Base-by-base conservation (phyloP, 83 land plant species). In the Diphasiastrum complanatum region DNA sequence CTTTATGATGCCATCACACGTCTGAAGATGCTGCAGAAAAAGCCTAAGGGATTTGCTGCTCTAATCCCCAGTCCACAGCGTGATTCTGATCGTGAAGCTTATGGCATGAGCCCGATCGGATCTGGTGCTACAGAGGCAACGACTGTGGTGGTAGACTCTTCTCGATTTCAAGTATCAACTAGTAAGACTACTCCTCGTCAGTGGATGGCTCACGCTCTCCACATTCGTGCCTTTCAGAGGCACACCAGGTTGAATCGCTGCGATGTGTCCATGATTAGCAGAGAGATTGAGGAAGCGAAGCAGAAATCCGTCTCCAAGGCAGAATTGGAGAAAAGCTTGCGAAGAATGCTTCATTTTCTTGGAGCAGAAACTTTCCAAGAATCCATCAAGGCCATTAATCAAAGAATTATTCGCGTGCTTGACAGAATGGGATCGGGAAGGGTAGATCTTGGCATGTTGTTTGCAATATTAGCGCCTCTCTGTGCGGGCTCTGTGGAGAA, bases 371-470 rank as follows among this genome's bases (percentile, higher is more conserved):
- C 92, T 14, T 89, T 93, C 54, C 90, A 83, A 68, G 84, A 78
- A 33, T 73, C 92, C 16, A 77, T 93, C 43, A 93, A 82, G 66
- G 92, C 86, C 0, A 75, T 93, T 48, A 86, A 93, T 61, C 86
- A 89, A 69, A 82, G 70, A 35, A 67, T 93, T 24, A 64, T 93
- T 3, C 68, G 81, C 6, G 73, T 83, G 5, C 68, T 93, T 73
- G 99, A 93, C 61, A 78, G 70, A 11, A 27, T 68, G n/a, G 96
- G 87, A 23, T 79, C 96, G 5, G 92, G 92, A 0, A 60, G 85
- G 65, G 86, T 93, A 8, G 99, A 93, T 38, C 57, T 93, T 36
- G 99, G 92, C 51, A 75, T 93, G 88, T 81, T 89, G 70, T 80
- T 67, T 54, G 91, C 96, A 11, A 45, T 82, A 6, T 47, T 93